Conservation (phyloP, 495 filamentous ascomycete species). For the Bacidia rubella region DNA sequence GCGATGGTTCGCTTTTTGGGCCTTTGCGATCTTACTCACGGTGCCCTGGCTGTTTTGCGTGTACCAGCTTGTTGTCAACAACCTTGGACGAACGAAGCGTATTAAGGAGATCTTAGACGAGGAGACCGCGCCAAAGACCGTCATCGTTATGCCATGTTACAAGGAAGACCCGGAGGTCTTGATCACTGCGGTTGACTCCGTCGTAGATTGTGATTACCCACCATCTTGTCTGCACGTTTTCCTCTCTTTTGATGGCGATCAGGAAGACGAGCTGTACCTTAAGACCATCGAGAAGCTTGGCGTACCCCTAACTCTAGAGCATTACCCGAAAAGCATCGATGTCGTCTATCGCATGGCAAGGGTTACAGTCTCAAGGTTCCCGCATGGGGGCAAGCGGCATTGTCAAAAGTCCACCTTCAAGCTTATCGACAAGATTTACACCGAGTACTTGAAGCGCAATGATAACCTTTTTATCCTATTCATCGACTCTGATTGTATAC, state of each 20-base stretch:
- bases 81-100: conserved; percentile 63
- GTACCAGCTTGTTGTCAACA: conserved; percentile 76
- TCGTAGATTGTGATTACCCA: conserved; percentile 91
- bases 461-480: conserved; percentile 94
- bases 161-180: conserved; percentile 83
- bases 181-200: conserved; percentile 78
- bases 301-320: conserved; percentile 61
- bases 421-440: conserved; percentile 88
- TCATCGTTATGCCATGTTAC: conserved; percentile 96
- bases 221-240: conserved; percentile 90
- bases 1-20: conserved; percentile 95
- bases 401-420: conserved; percentile 93
- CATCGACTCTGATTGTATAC: conserved; percentile 96
- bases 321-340: conserved; percentile 84
- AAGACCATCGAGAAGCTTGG: conserved; percentile 80
- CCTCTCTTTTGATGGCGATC: conserved; percentile 85
- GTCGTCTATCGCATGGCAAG: conserved; percentile 68
- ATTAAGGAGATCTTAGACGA: conserved; percentile 81
- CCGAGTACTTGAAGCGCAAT: conserved; percentile 72
- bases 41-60: conserved; percentile 91
- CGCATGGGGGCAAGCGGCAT: conserved; percentile 83
- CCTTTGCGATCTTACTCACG: conserved; percentile 73
- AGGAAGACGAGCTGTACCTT: conserved; percentile 79
- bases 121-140: conserved; percentile 77
- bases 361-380: conserved; percentile 85